Evolutionary conservation across 345 rosid species (phyloP).

Genomic region (Excoecaria agallocha): DNA sequence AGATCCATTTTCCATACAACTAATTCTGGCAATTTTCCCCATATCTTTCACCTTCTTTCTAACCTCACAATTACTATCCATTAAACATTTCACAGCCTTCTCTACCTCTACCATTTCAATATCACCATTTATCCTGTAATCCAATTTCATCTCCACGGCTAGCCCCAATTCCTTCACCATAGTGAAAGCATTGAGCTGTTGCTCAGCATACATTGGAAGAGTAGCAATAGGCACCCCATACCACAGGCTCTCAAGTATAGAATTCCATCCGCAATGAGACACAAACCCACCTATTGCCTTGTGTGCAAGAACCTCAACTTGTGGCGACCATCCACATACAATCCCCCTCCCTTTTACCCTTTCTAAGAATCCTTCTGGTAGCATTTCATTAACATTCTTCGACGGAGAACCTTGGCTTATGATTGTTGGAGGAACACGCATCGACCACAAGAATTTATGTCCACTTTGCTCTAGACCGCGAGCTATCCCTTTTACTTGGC

Average conservation of each 20-base stretch:
- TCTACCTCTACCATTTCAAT: background rate
- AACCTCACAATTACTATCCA: slow-evolving; percentile 2
- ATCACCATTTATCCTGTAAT: slow-evolving; percentile 17
- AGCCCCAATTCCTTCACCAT: slow-evolving; percentile 22
- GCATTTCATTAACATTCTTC: background rate
- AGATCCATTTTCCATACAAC: slow-evolving; percentile 2
- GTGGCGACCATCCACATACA: slow-evolving; percentile 27
- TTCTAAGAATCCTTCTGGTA: slow-evolving; percentile 22
- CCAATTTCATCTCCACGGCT: slow-evolving; percentile 24
- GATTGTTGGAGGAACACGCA: background rate
- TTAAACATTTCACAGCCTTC: slow-evolving; percentile 4
- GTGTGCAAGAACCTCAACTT: slow-evolving; percentile 20
- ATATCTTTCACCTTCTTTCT: slow-evolving; percentile 16
- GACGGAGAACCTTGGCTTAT: background rate
- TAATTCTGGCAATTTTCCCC: background rate
- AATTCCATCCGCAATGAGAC: slow-evolving; percentile 34
- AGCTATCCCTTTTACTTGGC: slow-evolving; percentile 26
- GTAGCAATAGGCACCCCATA: slow-evolving; percentile 22
- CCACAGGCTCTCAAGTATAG: slow-evolving; percentile 28
- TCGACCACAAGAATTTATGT: slow-evolving; percentile 24
- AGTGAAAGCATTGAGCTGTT: slow-evolving; percentile 30
- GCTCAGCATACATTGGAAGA: slow-evolving; percentile 27
- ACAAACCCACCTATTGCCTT: slow-evolving; percentile 26
- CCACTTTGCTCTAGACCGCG: slow-evolving; percentile 23
- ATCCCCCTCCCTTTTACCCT: slow-evolving; percentile 19